Evolutionary conservation across 2,329 filamentous ascomycete genomes (phyloP).

Genomic region (Onygenales sp.): DNA sequence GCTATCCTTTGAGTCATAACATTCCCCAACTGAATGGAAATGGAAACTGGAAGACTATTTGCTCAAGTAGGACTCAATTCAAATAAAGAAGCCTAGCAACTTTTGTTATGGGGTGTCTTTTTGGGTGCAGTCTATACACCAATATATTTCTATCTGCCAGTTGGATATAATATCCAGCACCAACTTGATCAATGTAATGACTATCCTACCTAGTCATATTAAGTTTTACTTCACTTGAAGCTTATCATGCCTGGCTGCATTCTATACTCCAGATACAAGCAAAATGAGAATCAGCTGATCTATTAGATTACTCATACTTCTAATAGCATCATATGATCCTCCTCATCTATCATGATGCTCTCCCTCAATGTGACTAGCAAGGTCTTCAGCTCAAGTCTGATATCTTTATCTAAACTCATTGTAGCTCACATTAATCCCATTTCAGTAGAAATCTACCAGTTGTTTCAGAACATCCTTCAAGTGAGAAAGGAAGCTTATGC

Average conservation of each 20-base stretch:
- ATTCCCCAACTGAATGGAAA: no score
- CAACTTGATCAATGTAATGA: no score
- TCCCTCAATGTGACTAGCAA: conserved; percentile 29
- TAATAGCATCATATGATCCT: conserved; percentile 25
- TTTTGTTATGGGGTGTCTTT: no score
- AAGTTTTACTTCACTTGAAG: neutral
- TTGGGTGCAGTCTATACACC: no score
- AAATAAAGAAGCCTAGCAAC: no score
- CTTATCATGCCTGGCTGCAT: conserved; percentile 13
- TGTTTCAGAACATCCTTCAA: conserved; percentile 33
- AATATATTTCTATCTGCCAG: no score
- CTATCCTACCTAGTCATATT: neutral
- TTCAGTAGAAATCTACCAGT: conserved; percentile 23
- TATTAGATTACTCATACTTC: conserved; percentile 26
- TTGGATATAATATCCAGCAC: no score
- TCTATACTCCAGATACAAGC: conserved; percentile 31
- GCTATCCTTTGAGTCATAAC: no score
- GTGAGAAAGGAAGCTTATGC: conserved; percentile 21
- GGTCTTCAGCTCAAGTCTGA: conserved; percentile 26
- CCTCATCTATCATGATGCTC: conserved; percentile 6
- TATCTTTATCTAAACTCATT: conserved; percentile 34
- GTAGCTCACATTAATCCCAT: conserved; percentile 23
- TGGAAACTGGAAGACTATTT: no score
- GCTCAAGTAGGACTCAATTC: no score
- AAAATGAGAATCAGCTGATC: conserved; percentile 27